phyloP scores from a whole-genome alignment of 169 alveolate species.

The Miamiensis avidus region DNA sequence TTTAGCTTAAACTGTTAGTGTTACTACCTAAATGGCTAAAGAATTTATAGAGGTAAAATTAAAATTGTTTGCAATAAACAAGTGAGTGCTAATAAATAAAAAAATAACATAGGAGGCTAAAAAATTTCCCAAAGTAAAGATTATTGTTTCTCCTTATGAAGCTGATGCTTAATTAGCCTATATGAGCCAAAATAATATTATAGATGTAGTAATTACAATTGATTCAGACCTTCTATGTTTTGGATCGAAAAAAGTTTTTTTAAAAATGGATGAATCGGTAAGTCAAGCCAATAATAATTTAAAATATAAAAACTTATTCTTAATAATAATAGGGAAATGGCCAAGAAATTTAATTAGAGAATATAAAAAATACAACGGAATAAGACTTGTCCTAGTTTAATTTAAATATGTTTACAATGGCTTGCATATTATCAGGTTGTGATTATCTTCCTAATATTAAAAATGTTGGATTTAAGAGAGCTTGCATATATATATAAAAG shows the following conservation, averaged over 20 bases:
- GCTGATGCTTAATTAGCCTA: conserved; percentile 90
- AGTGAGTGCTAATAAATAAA: not conserved
- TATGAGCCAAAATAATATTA: conserved; percentile 61
- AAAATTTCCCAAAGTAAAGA: conserved; percentile 49
- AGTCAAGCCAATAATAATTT: not conserved
- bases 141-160: conserved; percentile 86
- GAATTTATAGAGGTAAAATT: conserved; percentile 57
- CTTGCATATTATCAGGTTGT: conserved; percentile 82
- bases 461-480: no score
- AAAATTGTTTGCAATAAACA: conserved; percentile 3
- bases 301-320: no score
- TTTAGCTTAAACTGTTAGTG: conserved; percentile 65
- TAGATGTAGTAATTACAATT: conserved; percentile 80
- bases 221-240: conserved; percentile 87
- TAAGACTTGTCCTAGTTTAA: conserved; percentile 54
- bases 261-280: conserved; percentile 63
- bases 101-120: conserved; percentile 11
- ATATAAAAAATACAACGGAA: conserved; percentile 56
- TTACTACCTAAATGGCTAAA: conserved; percentile 75
- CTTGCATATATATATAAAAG: no score
- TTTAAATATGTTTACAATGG: conserved; percentile 61
- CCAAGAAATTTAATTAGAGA: conserved; percentile 59
- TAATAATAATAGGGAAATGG: conserved; percentile 53
- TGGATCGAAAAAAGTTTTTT: conserved; percentile 81
- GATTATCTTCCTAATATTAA: conserved; percentile 73